These are phyloP conservation scores for Annona squamosa DNA, from an alignment of 164 flowering plant genomes.

Conservation along the genomic window DNA sequence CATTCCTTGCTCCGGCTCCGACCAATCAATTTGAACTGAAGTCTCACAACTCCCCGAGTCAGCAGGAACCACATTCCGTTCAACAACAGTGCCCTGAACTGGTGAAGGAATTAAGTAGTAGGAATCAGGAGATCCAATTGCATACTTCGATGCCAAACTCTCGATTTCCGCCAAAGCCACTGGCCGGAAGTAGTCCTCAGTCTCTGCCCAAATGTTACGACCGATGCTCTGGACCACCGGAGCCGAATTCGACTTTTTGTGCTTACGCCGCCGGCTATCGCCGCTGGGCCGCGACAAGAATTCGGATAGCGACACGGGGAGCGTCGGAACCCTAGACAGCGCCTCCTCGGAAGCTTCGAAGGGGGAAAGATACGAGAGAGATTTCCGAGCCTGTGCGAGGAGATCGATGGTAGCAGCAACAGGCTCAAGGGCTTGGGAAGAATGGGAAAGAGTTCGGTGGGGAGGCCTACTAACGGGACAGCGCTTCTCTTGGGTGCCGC, in stretches of 20 bases:
- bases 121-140: conserved; percentile 12
- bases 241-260: conserved; percentile 56
- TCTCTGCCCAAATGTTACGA: conserved; percentile 54
- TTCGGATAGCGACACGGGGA: conserved; percentile 56
- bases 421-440: not conserved
- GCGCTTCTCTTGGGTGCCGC: conserved; percentile 41
- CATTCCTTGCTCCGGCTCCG: not conserved
- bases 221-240: not conserved
- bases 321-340: conserved; percentile 29
- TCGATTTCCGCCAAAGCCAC: conserved; percentile 56
- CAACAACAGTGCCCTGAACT: not conserved
- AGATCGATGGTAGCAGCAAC: conserved; percentile 27
- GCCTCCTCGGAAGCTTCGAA: conserved; percentile 54
- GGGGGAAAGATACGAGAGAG: conserved; percentile 58
- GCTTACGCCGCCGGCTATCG: conserved; percentile 37
- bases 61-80: conserved; percentile 6
- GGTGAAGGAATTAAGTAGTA: conserved; percentile 41
- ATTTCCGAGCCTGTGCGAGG: conserved; percentile 64
- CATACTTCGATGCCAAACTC: conserved; percentile 24
- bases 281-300: conserved; percentile 34
- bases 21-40: conserved; percentile 8
- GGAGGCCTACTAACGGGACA: conserved; percentile 29
- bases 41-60: not conserved
- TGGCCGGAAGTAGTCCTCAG: conserved; percentile 71
- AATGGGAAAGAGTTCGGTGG: not conserved